These are phyloP conservation scores for Phtheirospermum japonicum DNA, from an alignment of 257 asterid species.

Conservation along the genomic window DNA sequence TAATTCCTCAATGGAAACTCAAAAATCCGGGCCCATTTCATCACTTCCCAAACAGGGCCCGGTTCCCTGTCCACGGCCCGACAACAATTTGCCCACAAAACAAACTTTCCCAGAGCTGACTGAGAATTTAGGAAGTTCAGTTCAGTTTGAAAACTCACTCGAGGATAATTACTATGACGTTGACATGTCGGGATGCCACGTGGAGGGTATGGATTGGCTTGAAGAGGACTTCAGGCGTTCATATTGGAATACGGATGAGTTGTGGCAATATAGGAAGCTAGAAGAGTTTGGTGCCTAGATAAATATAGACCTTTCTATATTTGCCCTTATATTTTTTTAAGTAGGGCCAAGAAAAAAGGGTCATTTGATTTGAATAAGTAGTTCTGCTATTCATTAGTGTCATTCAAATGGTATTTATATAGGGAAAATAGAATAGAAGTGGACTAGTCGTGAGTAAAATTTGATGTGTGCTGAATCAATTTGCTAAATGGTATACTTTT, in stretches of 20 bases:
- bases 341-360: not conserved
- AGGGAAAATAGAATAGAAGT: too few species aligned
- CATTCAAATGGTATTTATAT: too few species aligned
- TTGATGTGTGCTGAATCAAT: too few species aligned
- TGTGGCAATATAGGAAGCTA: conserved; percentile 48
- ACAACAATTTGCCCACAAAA: not conserved
- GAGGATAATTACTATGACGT: conserved; percentile 37
- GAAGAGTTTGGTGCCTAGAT: conserved; percentile 11
- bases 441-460: too few species aligned
- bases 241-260: conserved; percentile 61
- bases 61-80: conserved; percentile 22
- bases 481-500: too few species aligned
- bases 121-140: conserved; percentile 7
- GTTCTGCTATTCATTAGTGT: too few species aligned
- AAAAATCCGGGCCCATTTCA: not conserved
- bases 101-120: conserved; percentile 16
- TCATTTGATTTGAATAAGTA: too few species aligned
- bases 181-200: conserved; percentile 42
- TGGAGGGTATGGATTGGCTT: conserved; percentile 47
- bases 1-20: conserved; percentile 33
- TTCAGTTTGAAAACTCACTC: conserved; percentile 13
- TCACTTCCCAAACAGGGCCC: conserved; percentile 30
- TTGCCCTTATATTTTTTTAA: not conserved
- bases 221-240: conserved; percentile 38
- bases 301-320: too few species aligned